Conservation (phyloP, 2,329 filamentous ascomycete genomes). For the Cordyceps pruinosa region DNA sequence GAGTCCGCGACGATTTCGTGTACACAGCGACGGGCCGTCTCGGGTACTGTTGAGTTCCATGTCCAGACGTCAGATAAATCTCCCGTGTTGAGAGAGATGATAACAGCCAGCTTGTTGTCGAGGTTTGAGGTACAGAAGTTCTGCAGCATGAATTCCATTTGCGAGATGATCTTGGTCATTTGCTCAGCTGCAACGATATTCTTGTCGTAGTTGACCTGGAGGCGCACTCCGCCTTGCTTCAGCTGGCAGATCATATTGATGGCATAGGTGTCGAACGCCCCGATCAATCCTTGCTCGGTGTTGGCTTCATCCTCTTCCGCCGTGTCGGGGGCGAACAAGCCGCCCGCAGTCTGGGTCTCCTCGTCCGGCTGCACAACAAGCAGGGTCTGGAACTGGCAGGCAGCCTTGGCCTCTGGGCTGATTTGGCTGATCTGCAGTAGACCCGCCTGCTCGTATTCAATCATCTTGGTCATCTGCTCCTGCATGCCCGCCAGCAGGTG, state of each 20-base stretch:
- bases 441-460: constrained; percentile 22
- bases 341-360: neutral
- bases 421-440: constrained; percentile 23
- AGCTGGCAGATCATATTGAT: constrained; percentile 15
- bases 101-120: neutral
- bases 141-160: constrained; percentile 13
- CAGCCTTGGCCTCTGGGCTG: constrained; percentile 4
- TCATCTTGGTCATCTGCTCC: constrained; percentile 20
- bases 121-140: constrained; percentile 9
- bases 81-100: neutral
- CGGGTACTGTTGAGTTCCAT: constrained; percentile 10
- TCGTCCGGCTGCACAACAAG: constrained; percentile 15
- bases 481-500: constrained; percentile 17
- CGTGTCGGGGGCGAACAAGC: constrained; percentile 5
- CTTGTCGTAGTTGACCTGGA: constrained; percentile 15
- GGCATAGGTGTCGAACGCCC: constrained; percentile 16
- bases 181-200: constrained; percentile 8
- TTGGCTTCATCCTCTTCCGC: neutral
- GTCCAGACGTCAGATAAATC: constrained; percentile 10
- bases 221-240: constrained; percentile 10
- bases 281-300: constrained; percentile 2
- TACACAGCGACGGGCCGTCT: neutral
- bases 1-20: neutral
- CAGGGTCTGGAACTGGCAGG: constrained; percentile 16
- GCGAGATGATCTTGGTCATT: constrained; percentile 7